Conservation (phyloP, 768 basidiomycete species). For the Tylopilus sp. region DNA sequence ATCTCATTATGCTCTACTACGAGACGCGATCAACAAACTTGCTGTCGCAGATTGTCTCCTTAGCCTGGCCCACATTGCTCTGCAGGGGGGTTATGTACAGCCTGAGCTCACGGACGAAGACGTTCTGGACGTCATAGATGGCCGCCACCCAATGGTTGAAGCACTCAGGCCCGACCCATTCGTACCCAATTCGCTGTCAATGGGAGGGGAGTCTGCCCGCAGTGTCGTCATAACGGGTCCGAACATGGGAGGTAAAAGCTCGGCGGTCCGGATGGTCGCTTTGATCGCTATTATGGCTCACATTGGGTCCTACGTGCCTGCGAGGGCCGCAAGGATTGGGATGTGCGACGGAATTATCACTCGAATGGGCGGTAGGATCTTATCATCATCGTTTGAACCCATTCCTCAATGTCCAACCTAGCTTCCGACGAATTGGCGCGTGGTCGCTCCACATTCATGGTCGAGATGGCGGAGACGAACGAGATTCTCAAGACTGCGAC, state of each 20-base stretch:
- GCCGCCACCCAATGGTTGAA: conserved; percentile 93
- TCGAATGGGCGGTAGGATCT: conserved; percentile 75
- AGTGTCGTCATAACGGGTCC: conserved; percentile 80
- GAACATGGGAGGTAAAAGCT: conserved; percentile 89
- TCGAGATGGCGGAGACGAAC: conserved; percentile 91
- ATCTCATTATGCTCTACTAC: conserved; percentile 66
- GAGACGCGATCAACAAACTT: conserved; percentile 75
- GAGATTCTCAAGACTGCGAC: conserved; percentile 83
- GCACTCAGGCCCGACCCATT: conserved; percentile 73
- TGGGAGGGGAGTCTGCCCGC: conserved; percentile 52
- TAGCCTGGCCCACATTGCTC: conserved; percentile 77
- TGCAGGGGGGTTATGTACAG: conserved; percentile 71
- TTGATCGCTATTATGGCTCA: conserved; percentile 76
- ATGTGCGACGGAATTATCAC: conserved; percentile 83
- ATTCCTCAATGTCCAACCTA: conserved; percentile 21
- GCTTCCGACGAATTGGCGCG: conserved; percentile 86
- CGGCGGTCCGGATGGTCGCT: conserved; percentile 74
- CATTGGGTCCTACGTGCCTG: conserved; percentile 93
- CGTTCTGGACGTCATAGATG: conserved; percentile 70
- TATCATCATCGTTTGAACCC: background rate
- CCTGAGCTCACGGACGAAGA: conserved; percentile 72
- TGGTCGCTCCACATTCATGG: conserved; percentile 95
- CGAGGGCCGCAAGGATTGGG: conserved; percentile 66
- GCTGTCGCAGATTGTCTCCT: conserved; percentile 84
- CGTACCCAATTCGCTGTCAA: conserved; percentile 74